Percentiles rank a stretch among this genome's conserved stretches.
These are phyloP conservation scores for Cladosporium sp. DNA, from an alignment of 2,329 filamentous ascomycete genomes.

Conservation along the genomic window DNA sequence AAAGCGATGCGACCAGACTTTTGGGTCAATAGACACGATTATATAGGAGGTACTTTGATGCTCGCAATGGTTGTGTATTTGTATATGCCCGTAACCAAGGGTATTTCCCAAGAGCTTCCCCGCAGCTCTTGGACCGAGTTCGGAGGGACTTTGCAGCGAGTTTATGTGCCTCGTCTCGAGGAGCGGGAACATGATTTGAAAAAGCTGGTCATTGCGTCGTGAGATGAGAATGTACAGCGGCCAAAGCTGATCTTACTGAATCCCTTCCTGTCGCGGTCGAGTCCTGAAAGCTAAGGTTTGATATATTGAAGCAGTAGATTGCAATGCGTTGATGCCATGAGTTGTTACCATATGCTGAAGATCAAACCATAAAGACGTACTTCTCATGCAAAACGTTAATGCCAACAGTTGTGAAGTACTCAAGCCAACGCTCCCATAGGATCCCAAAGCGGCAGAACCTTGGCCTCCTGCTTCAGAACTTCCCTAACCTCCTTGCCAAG, in stretches of 20 bases:
- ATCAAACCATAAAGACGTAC: background rate
- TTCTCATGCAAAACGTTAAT: background rate
- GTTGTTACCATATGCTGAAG: background rate
- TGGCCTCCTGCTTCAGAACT: conserved; percentile 68
- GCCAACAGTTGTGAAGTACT: background rate
- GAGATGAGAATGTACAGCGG: too few relatives aligned
- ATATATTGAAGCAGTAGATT: background rate
- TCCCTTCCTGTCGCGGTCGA: background rate
- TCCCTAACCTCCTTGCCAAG: conserved; percentile 64
- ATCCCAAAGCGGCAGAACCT: conserved; percentile 61
- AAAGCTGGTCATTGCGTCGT: background rate
- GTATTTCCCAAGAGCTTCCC: conserved; percentile 11
- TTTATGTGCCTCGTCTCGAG: background rate
- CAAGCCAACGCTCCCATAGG: conserved; percentile 43
- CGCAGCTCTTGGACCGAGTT: conserved; percentile 11
- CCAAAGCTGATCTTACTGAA: background rate
- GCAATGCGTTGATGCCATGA: background rate
- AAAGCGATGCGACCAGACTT: too few relatives aligned
- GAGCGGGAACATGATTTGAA: background rate
- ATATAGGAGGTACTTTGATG: too few relatives aligned
- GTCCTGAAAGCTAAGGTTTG: background rate
- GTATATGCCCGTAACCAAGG: background rate
- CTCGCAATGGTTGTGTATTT: background rate
- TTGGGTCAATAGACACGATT: too few relatives aligned
- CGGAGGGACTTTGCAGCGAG: conserved; percentile 11